Percentiles rank a stretch among this genome's conserved stretches.
Conservation (phyloP, 768 basidiomycete species). For the Hypholoma fasciculare region DNA sequence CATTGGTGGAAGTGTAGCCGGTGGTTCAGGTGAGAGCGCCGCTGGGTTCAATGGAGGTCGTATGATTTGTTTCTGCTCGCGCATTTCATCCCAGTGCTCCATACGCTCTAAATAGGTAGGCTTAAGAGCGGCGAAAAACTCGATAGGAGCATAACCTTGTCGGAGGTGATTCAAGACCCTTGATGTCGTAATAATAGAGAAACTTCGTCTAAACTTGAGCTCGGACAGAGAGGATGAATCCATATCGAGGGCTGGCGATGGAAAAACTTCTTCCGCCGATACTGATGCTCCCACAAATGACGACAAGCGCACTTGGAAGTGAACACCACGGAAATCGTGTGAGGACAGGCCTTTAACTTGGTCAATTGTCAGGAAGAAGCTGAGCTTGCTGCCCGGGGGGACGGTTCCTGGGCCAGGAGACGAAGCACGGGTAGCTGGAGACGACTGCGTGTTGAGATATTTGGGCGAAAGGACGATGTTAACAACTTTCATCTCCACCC, state of each 20-base stretch:
- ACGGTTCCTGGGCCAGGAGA: slow-evolving; percentile 71
- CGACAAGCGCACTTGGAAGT: slow-evolving; percentile 86
- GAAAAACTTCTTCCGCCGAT: slow-evolving; percentile 77
- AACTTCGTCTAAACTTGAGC: slow-evolving; percentile 80
- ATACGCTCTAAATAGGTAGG: slow-evolving; percentile 86
- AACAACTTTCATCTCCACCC: slow-evolving; percentile 80
- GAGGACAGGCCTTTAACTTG: slow-evolving; percentile 85
- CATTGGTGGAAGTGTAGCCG: slow-evolving; percentile 65
- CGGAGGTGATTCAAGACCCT: slow-evolving; percentile 74
- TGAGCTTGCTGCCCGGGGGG: slow-evolving; percentile 77
- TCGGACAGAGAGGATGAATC: slow-evolving; percentile 71
- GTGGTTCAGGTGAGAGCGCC: slow-evolving; percentile 37
- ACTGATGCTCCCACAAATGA: slow-evolving; percentile 77
- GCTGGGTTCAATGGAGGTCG: slow-evolving; percentile 28
- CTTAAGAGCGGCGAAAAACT: slow-evolving; percentile 84
- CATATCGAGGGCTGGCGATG: slow-evolving; percentile 74
- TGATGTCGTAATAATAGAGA: slow-evolving; percentile 74
- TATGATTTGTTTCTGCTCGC: slow-evolving; percentile 65
- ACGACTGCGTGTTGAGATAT: slow-evolving; percentile 55
- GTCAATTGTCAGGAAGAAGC: slow-evolving; percentile 85
- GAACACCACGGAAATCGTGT: slow-evolving; percentile 85
- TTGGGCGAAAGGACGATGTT: slow-evolving; percentile 65
- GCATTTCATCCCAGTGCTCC: slow-evolving; percentile 92
- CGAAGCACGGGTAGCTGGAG: slow-evolving; percentile 68
- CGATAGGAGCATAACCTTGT: slow-evolving; percentile 80